phyloP scores from a whole-genome alignment of 2,329 filamentous ascomycete genomes.

The Apiospora arundinis region DNA sequence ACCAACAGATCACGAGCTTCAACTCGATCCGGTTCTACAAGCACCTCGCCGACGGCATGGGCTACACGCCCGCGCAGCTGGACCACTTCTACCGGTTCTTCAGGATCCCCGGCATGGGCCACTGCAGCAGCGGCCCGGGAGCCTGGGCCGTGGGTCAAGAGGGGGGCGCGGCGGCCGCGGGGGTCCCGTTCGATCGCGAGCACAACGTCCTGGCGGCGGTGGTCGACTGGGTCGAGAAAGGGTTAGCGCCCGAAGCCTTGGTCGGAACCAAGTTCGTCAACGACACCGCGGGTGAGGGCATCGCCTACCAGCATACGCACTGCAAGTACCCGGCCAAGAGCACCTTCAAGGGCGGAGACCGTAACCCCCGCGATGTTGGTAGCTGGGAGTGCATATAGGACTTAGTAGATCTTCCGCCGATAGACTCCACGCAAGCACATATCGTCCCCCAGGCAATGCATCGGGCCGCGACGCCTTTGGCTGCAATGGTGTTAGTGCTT shows the following conservation, averaged over 20 bases:
- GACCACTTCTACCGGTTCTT: conserved; percentile 53
- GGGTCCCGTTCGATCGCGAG: conserved; percentile 40
- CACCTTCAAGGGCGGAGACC: conserved; percentile 36
- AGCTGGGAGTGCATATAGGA: conserved; percentile 39
- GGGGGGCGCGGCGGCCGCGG: conserved; percentile 28
- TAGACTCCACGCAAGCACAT: not conserved
- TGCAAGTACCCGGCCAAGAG: conserved; percentile 44
- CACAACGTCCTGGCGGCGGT: conserved; percentile 54
- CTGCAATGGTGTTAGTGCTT: not conserved
- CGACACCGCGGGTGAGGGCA: conserved; percentile 31
- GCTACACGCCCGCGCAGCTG: conserved; percentile 37
- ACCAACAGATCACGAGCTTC: conserved; percentile 50
- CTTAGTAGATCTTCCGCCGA: not conserved
- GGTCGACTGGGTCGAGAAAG: conserved; percentile 55
- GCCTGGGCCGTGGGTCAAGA: conserved; percentile 44
- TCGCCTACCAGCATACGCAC: conserved; percentile 42
- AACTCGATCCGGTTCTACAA: conserved; percentile 55
- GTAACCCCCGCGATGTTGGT: conserved; percentile 33
- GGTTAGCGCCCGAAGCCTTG: conserved; percentile 47
- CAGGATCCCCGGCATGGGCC: conserved; percentile 53
- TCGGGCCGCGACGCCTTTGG: not conserved
- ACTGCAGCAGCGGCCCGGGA: conserved; percentile 54
- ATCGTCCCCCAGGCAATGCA: not conserved
- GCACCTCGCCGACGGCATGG: conserved; percentile 49
- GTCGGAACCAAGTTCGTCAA: conserved; percentile 44